Conservation (phyloP, 306 rosid species). For the Canavalia gladiata region DNA sequence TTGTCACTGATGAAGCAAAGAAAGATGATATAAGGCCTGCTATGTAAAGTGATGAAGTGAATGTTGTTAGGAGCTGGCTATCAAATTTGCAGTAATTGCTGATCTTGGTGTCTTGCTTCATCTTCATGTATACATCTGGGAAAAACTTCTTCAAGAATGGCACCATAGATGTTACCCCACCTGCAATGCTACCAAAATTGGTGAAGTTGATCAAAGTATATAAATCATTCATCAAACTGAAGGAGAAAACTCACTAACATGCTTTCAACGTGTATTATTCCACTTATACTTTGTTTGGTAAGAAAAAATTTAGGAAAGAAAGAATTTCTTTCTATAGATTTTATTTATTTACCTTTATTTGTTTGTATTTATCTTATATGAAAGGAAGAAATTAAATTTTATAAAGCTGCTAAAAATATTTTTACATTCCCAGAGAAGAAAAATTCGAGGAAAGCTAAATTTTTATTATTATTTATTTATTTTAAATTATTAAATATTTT, state of each 20-base stretch:
- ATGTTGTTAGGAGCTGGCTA: slow-evolving; percentile 67
- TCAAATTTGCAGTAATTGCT: slow-evolving; percentile 73
- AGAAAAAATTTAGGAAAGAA: no score
- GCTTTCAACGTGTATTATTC: background rate
- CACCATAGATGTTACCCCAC: slow-evolving; percentile 52
- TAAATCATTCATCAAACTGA: background rate
- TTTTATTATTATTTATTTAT: no score
- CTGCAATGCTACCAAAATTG: slow-evolving; percentile 15
- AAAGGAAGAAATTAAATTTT: no score
- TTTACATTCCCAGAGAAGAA: no score
- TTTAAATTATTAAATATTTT: no score
- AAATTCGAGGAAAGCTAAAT: no score
- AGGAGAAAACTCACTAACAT: background rate
- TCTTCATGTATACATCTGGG: slow-evolving; percentile 54
- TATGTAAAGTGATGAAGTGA: slow-evolving; percentile 72
- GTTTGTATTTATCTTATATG: no score
- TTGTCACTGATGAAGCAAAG: slow-evolving; percentile 61
- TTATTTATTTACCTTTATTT: no score
- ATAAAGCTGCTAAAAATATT: no score
- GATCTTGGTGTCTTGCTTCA: slow-evolving; percentile 49
- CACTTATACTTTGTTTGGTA: no score
- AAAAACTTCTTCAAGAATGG: slow-evolving; percentile 50
- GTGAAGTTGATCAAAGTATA: background rate
- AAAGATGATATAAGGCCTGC: slow-evolving; percentile 70
- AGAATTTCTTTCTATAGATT: no score